Evolutionary conservation across 169 alveolate species (phyloP), one percentile per base, ranked within the genome.

Genomic region (Plasmodium vivax): DNA sequence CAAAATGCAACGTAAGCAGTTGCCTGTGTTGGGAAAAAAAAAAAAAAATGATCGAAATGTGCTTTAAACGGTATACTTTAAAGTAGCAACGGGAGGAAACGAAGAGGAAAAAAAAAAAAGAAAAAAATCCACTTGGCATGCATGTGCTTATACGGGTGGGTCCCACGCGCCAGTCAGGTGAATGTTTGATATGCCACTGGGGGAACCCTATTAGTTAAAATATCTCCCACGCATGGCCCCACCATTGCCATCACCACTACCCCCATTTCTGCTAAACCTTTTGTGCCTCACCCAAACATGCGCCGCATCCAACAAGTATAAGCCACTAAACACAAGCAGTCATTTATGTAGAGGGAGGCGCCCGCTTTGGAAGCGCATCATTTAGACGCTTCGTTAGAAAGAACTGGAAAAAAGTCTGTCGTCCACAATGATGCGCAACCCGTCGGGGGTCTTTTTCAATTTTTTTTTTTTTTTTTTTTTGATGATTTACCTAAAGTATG

Each of bases 401-500:
- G 27, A 51, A 51, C 62, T 14, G 27, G 62, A 51, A 51, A 51
- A 12, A 51, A 51, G 12, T 51, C 3, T 51, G 62, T 51, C 62
- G 23, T 51, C 62, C 23, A 51, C 10, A 12, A 1, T 23, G 62
- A 51, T 51, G 62, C 62, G 62, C 16, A 51, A 51, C 23, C 62
- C 62, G 62, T 51, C 62, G 16, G 62, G 62, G 16, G 62, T 51
- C 62, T 51, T 51, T 51, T 51, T 51, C 23, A 12, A 80, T 16
- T 14, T 80, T 80, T 82, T 82, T 45, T 43, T 23, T 27, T 34
- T 19, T 27, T 23, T 34, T 74, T 74, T 77, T 34, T 38, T 77
- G 30, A 32, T 16, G 79, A 82, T 10, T n/a, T 92, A 92, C 95
- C 98, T 47, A 97, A 92, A 7, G 98, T 97, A 85, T 97, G 98